Evolutionary conservation across 2,329 filamentous ascomycete genomes (phyloP), one percentile per base, ranked within the genome.

Genomic region (Aspergillus aculeatinus): DNA sequence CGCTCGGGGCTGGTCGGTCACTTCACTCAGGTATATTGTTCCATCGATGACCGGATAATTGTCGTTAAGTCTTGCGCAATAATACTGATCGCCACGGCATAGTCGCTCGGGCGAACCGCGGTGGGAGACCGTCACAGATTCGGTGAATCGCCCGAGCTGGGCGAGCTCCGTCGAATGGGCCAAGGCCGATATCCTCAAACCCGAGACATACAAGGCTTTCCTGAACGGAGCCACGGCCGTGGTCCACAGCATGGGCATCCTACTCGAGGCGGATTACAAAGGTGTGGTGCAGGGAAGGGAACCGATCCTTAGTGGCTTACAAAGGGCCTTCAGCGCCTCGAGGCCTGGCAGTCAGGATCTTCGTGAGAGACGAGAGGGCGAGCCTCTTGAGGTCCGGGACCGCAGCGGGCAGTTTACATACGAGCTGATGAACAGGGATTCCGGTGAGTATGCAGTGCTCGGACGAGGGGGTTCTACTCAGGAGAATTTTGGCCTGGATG

Each of bases 231-330:
- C 92, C 62, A 87, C 92, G 74, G 93, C 88, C 59, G 93, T 98
- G 27, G 89, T 99, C 51, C 95, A 99, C 82, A 92, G 85, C 71
- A 93, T 98, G 89, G 95, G 95, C 10, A 97, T 99, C 69, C 83
- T 99, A 19, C 85, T 99, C 10, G 95, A 99, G 80, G 92, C 93
- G 53, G 95, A 99, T 81, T 99, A 99, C 85, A 99, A 99, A 79
- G 90, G 90, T 67, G 89, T 96, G 16, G 74, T 99, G 27, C 89
- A 87, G 21, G 95, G 95, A 54, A 87, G 85, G 61, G 93, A 96
- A 70, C 92, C 90, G 0, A 87, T 92, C n/a, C 77, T 96, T 55
- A 78, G 86, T 6, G 94, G 92, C 1, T 80, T 99, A 14, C 85
- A 86, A 63, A 88, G 89, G 68, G 91, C 92, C 27, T 96, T 98